Evolutionary conservation across 2,329 filamentous ascomycete species (phyloP).

Genomic region (Paramyrothecium roridum): DNA sequence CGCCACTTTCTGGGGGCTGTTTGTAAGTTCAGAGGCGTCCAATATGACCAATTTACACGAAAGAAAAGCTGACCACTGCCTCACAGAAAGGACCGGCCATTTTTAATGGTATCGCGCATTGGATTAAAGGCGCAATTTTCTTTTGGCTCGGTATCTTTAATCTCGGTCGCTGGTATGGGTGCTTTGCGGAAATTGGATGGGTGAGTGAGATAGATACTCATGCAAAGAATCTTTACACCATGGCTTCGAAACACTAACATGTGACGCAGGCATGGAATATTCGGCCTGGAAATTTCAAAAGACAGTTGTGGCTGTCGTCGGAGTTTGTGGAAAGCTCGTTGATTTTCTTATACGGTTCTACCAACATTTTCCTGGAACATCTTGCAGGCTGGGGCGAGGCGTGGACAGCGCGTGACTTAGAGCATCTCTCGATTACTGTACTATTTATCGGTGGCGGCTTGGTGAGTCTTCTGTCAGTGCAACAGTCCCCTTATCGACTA

Average conservation of each 20-base stretch:
- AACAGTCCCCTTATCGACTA: neutral
- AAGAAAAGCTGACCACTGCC: neutral
- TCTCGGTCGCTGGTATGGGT: conserved; percentile 78
- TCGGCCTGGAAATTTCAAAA: neutral
- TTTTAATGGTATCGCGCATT: conserved; percentile 81
- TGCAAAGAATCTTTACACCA: too few species aligned
- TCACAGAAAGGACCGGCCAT: conserved; percentile 57
- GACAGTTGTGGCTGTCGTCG: conserved; percentile 42
- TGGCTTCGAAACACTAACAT: neutral
- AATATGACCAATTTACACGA: neutral
- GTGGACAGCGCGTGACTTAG: conserved; percentile 74
- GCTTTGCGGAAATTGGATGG: conserved; percentile 83
- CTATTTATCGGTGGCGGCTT: conserved; percentile 78
- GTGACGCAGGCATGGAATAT: neutral
- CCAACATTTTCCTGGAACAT: conserved; percentile 85
- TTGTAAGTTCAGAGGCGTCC: conserved; percentile 52
- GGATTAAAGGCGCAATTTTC: conserved; percentile 85
- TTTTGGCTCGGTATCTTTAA: conserved; percentile 83
- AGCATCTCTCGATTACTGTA: conserved; percentile 82
- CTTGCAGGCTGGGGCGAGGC: conserved; percentile 63
- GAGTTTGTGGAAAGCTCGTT: conserved; percentile 83
- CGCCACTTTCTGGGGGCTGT: conserved; percentile 73
- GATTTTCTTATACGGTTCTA: conserved; percentile 79
- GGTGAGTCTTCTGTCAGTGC: neutral
- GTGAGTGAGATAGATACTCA: conserved; percentile 75